phyloP scores from a whole-genome alignment of 345 rosid genomes.

The Boechera retrofracta region DNA sequence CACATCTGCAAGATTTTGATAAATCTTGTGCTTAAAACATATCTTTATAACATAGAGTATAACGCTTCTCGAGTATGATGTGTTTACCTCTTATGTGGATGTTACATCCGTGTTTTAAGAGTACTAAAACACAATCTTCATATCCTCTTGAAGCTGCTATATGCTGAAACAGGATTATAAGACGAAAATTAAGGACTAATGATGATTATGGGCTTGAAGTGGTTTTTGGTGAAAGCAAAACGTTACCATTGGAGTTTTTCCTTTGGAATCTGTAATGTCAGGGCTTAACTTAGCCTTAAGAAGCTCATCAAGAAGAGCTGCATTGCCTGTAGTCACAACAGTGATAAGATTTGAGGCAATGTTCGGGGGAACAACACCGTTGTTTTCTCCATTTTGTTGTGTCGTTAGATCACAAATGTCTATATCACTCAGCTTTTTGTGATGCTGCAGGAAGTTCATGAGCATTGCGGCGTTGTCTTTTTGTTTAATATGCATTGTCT shows the following conservation, averaged over 20 bases:
- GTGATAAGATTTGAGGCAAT: slow-evolving; percentile 59
- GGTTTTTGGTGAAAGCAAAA: slow-evolving; percentile 2
- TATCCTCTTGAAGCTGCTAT: slow-evolving; percentile 87
- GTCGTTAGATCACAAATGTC: slow-evolving; percentile 51
- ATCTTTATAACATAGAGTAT: background rate
- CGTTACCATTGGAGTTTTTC: slow-evolving; percentile 78
- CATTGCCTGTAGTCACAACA: slow-evolving; percentile 62
- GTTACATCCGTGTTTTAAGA: slow-evolving; percentile 79
- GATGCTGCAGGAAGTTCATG: slow-evolving; percentile 84
- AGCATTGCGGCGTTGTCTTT: slow-evolving; percentile 69
- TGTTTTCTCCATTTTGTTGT: slow-evolving; percentile 54
- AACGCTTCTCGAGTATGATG: slow-evolving; percentile 9
- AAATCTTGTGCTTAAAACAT: slow-evolving; percentile 1
- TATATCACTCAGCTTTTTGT: slow-evolving; percentile 59
- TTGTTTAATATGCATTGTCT: slow-evolving; percentile 71
- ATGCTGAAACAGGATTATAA: slow-evolving; percentile 56
- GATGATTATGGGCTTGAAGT: background rate
- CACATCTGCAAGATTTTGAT: slow-evolving; percentile 51
- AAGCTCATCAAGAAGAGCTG: slow-evolving; percentile 83
- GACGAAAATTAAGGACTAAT: background rate
- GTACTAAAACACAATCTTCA: slow-evolving; percentile 78
- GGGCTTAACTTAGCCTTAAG: slow-evolving; percentile 82
- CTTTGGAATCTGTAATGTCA: slow-evolving; percentile 66
- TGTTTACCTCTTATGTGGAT: slow-evolving; percentile 64
- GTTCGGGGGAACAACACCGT: slow-evolving; percentile 46